Percentiles rank a stretch among this genome's conserved stretches.
These are phyloP conservation scores for Rhodotorula sp. DNA, from an alignment of 1,284 basidiomycete genomes.

Conservation along the genomic window DNA sequence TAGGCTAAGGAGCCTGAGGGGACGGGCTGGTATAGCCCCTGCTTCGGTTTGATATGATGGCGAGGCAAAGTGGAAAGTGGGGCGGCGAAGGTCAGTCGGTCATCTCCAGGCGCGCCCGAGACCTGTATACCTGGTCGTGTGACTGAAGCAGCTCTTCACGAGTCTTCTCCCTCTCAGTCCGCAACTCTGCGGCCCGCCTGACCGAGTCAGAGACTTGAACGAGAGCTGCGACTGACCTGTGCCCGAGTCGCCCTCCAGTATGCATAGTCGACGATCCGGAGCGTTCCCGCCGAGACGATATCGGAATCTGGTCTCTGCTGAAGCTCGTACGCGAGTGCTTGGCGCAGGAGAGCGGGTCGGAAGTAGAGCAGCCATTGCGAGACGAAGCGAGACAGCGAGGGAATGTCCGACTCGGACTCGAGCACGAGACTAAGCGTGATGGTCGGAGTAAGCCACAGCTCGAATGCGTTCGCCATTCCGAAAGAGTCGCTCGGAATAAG, in stretches of 20 bases:
- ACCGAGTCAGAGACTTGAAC: neutral
- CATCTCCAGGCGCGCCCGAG: neutral
- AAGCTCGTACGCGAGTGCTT: slow-evolving; percentile 29
- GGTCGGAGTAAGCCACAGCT: slow-evolving; percentile 31
- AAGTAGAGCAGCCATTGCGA: slow-evolving; percentile 16
- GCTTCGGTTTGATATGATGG: neutral
- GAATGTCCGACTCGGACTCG: slow-evolving; percentile 23
- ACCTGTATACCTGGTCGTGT: neutral
- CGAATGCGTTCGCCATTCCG: slow-evolving; percentile 15
- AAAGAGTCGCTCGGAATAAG: neutral
- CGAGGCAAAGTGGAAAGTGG: neutral
- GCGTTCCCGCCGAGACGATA: slow-evolving; percentile 21
- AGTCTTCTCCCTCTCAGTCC: neutral
- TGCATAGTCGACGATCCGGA: slow-evolving; percentile 33
- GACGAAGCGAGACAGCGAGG: slow-evolving; percentile 15
- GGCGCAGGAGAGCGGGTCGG: slow-evolving; percentile 23
- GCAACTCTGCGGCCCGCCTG: too few relatives aligned
- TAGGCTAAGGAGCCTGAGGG: slow-evolving; percentile 5
- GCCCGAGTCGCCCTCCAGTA: slow-evolving; percentile 1
- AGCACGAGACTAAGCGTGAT: slow-evolving; percentile 36
- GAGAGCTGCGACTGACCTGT: slow-evolving; percentile 2
- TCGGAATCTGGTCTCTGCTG: slow-evolving; percentile 1
- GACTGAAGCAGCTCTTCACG: too few relatives aligned
- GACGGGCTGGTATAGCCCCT: neutral
- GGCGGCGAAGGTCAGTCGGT: neutral